These are phyloP conservation scores for Corchorus olitorius DNA, from an alignment of 345 rosid genomes.

Conservation along the genomic window DNA sequence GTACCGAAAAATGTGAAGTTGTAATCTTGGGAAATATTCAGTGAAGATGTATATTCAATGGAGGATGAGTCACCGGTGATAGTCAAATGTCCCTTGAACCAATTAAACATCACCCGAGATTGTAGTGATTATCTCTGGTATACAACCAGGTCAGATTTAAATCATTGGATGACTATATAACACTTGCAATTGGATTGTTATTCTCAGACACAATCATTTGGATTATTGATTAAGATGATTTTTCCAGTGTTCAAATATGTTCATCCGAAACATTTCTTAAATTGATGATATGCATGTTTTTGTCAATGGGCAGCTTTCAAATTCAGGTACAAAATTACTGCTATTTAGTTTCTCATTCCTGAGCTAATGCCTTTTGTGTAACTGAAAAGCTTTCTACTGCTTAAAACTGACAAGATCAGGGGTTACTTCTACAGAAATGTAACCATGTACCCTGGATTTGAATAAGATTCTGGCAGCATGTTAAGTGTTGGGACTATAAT, in stretches of 20 bases:
- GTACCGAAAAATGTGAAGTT: slow-evolving; percentile 34
- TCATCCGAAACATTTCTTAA: slow-evolving; percentile 57
- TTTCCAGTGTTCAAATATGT: slow-evolving; percentile 44
- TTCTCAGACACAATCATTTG: not conserved
- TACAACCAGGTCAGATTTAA: slow-evolving; percentile 49
- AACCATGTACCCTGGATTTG: slow-evolving; percentile 37
- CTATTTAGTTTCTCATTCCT: not conserved
- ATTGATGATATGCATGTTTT: slow-evolving; percentile 77
- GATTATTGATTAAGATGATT: not conserved
- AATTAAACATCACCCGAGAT: slow-evolving; percentile 63
- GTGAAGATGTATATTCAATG: slow-evolving; percentile 47
- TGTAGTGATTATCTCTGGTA: slow-evolving; percentile 74
- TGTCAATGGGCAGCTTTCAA: slow-evolving; percentile 70
- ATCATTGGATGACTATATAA: not conserved
- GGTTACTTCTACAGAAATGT: slow-evolving; percentile 40
- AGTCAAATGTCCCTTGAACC: slow-evolving; percentile 56
- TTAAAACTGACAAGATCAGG: slow-evolving; percentile 54
- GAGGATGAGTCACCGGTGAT: slow-evolving; percentile 40
- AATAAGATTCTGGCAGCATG: slow-evolving; percentile 43
- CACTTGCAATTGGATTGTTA: not conserved
- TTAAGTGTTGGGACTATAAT: too few relatives aligned
- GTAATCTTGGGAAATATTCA: slow-evolving; percentile 51
- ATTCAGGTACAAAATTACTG: slow-evolving; percentile 47
- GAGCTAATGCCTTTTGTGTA: not conserved
- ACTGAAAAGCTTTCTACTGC: not conserved